phyloP scores from a whole-genome alignment of 2,329 filamentous ascomycete genomes.

The Aspergillus clavatus region DNA sequence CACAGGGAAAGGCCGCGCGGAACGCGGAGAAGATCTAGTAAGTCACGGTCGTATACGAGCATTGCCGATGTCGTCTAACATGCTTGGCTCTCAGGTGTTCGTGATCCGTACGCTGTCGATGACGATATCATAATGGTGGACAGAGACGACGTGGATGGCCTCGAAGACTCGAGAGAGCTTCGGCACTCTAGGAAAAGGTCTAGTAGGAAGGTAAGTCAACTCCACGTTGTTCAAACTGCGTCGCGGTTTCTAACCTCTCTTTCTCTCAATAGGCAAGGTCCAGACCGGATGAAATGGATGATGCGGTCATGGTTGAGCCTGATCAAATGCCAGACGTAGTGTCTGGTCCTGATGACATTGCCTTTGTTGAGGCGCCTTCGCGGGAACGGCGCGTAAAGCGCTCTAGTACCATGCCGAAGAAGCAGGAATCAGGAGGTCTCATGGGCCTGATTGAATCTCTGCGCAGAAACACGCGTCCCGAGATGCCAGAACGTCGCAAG shows the following conservation, averaged over 20 bases:
- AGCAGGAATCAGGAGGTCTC: conserved; percentile 50
- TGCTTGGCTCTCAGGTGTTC: conserved; percentile 23
- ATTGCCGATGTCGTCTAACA: conserved; percentile 2
- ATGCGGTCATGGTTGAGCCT: conserved; percentile 52
- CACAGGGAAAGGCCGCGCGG: conserved; percentile 45
- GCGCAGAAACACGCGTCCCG: conserved; percentile 29
- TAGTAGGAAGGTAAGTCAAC: conserved; percentile 33
- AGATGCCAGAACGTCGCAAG: conserved; percentile 34
- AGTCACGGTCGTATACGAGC: conserved; percentile 2
- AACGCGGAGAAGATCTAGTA: conserved; percentile 47
- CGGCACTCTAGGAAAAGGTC: conserved; percentile 32
- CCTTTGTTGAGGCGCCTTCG: conserved; percentile 48
- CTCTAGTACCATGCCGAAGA: conserved; percentile 59
- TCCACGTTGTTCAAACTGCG: no score
- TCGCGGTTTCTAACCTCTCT: not conserved
- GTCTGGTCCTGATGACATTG: conserved; percentile 48
- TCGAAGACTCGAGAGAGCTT: conserved; percentile 30
- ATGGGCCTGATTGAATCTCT: conserved; percentile 59
- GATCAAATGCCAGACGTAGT: conserved; percentile 41
- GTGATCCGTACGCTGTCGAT: conserved; percentile 59
- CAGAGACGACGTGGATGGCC: conserved; percentile 37
- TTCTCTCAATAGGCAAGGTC: conserved; percentile 26
- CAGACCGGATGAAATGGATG: conserved; percentile 39
- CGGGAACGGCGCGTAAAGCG: conserved; percentile 54
- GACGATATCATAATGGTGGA: conserved; percentile 60